These are phyloP conservation scores for Gossypium herbaceum DNA, from an alignment of 345 rosid species.

Conservation along the genomic window DNA sequence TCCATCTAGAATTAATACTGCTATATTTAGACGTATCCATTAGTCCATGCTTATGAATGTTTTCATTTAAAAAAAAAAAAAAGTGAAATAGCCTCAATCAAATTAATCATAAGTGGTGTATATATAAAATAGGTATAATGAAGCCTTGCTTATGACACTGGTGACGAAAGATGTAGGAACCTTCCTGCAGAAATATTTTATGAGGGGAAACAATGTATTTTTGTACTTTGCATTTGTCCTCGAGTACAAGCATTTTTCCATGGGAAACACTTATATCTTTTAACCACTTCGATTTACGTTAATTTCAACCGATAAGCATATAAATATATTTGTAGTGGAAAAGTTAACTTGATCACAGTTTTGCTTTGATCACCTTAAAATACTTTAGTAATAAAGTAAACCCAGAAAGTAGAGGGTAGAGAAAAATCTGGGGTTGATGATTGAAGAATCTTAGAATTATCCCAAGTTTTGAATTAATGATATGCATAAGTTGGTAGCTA, in stretches of 20 bases:
- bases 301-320: neutral
- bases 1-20: neutral
- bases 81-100: neutral
- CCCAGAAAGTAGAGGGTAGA: neutral
- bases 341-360: neutral
- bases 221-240: constrained; percentile 35
- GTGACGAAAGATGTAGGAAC: constrained; percentile 36
- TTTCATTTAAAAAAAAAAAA: neutral
- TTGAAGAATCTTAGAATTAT: neutral
- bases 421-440: neutral
- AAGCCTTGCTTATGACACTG: constrained; percentile 9
- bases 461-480: neutral
- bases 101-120: neutral
- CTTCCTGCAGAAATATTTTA: constrained; percentile 29
- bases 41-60: neutral
- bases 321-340: neutral
- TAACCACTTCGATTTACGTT: constrained; percentile 15
- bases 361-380: neutral
- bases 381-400: neutral
- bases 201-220: constrained; percentile 16
- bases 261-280: constrained; percentile 20
- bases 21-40: neutral
- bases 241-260: constrained; percentile 7
- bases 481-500: neutral
- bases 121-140: neutral